Percentiles rank a stretch among this genome's conserved stretches.
Evolutionary conservation across 768 basidiomycete genomes (phyloP).

Genomic region (Filobasidium floriforme): DNA sequence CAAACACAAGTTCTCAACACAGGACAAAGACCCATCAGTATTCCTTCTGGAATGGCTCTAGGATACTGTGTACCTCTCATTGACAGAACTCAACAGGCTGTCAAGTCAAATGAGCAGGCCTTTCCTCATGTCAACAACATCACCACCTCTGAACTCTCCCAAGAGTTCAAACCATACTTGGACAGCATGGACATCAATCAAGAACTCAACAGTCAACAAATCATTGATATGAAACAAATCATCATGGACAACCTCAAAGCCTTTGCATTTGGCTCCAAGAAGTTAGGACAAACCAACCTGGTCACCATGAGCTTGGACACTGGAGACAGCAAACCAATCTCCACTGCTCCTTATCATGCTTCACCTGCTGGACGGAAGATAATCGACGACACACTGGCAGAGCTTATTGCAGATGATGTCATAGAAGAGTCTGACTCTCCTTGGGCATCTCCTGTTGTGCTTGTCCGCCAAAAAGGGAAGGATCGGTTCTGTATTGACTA

Average conservation of each 20-base stretch:
- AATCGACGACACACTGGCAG: no score
- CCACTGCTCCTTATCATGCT: conserved; percentile 16
- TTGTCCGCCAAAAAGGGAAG: conserved; percentile 21
- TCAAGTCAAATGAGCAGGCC: neutral
- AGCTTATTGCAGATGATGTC: no score
- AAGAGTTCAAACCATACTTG: conserved; percentile 4
- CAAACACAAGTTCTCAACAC: conserved; percentile 2
- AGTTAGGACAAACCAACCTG: conserved; percentile 11
- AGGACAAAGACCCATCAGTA: neutral
- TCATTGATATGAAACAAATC: neutral
- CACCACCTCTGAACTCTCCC: neutral
- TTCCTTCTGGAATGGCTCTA: neutral
- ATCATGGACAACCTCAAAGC: conserved; percentile 9
- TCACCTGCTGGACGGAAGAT: conserved; percentile 7
- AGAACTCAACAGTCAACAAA: neutral
- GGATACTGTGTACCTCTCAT: conserved; percentile 1
- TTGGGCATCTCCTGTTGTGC: conserved; percentile 19
- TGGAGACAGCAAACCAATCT: neutral
- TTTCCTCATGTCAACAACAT: neutral
- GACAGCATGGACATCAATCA: conserved; percentile 12
- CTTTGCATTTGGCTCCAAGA: conserved; percentile 12
- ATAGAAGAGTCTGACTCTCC: conserved; percentile 24
- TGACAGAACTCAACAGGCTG: neutral
- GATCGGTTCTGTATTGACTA: no score
- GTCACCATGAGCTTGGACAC: conserved; percentile 16